phyloP scores from a whole-genome alignment of 2,329 filamentous ascomycete species.

The Fusarium nisikadoi region DNA sequence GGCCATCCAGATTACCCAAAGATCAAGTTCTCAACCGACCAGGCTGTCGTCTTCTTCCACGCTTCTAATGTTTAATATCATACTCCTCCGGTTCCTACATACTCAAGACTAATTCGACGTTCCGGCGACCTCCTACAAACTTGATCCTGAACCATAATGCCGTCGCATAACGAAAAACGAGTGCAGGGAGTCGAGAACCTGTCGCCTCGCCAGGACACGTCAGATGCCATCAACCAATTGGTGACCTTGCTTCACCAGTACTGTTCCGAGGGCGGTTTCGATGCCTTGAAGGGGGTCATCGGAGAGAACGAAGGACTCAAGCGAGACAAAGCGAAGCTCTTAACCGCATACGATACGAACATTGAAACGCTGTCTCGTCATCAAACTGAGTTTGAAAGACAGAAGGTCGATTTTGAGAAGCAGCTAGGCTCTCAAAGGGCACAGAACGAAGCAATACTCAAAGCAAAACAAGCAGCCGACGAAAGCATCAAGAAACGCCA shows the following conservation, averaged over 20 bases:
- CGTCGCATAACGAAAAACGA: not conserved
- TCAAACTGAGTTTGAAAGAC: not conserved
- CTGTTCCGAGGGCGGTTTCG: not conserved
- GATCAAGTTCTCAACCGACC: not conserved
- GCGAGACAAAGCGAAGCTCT: not conserved
- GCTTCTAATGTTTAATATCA: not conserved
- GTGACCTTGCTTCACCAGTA: not conserved
- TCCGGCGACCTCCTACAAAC: not conserved
- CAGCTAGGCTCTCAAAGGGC: not conserved
- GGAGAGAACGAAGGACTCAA: not conserved
- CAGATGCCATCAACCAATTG: not conserved
- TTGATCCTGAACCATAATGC: not conserved
- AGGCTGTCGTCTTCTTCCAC: not conserved
- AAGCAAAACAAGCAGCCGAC: not conserved
- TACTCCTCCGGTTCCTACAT: not conserved
- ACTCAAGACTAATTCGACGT: no score
- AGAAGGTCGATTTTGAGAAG: not conserved
- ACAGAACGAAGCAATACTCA: not conserved
- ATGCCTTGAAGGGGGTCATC: not conserved
- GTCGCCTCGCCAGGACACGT: not conserved
- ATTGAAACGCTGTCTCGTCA: not conserved
- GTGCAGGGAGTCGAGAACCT: not conserved
- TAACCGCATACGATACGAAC: not conserved
- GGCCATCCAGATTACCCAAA: not conserved
- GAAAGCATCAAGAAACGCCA: not conserved